These are phyloP conservation scores for Neurospora hispaniola DNA, from an alignment of 495 filamentous ascomycete genomes.

Conservation along the genomic window DNA sequence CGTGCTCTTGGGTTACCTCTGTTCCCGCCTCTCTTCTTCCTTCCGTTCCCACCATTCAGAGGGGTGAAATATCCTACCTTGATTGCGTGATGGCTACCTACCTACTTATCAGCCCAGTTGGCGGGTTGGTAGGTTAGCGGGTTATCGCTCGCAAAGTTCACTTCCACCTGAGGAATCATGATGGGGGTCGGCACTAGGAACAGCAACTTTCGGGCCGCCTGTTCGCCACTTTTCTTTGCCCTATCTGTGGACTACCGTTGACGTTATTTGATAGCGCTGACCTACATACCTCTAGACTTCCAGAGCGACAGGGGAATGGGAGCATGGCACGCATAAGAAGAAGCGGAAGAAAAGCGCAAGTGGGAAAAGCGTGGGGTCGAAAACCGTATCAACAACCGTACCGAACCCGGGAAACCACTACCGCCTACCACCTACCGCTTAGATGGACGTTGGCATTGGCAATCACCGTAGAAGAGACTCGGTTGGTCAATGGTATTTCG, in stretches of 20 bases:
- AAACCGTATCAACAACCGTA: no score
- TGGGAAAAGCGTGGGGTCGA: no score
- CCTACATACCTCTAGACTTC: no score
- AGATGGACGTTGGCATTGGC: background rate
- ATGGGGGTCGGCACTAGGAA: background rate
- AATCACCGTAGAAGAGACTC: background rate
- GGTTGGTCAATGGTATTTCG: background rate
- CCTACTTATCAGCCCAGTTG: background rate
- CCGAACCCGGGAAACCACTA: background rate
- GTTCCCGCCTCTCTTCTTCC: background rate
- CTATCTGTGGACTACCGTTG: no score
- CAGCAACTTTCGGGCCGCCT: background rate
- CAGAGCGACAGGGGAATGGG: no score
- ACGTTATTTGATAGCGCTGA: no score
- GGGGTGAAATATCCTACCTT: background rate
- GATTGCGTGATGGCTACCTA: background rate
- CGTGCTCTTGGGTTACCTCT: background rate
- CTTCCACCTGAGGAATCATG: background rate
- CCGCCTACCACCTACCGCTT: no score
- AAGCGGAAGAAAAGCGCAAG: no score
- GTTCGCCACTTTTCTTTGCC: no score
- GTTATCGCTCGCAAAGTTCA: background rate
- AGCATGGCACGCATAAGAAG: no score
- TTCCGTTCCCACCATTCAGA: background rate
- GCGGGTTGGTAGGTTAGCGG: background rate